Evolutionary conservation across 129 eudicot species (phyloP).

Genomic region (Rutidosis leptorrhynchoides): DNA sequence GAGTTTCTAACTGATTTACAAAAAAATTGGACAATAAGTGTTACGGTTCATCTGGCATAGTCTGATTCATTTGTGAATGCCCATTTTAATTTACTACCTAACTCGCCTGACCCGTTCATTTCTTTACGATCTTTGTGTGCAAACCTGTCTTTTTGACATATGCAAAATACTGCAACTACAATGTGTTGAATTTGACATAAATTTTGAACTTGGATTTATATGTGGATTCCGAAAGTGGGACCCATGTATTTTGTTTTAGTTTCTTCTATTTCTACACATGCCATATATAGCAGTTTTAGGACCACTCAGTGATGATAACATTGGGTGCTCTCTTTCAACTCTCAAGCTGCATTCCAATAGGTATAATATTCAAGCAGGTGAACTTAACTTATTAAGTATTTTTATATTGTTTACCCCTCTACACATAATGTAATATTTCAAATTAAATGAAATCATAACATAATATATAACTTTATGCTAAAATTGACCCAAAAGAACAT

Average conservation of each 20-base stretch:
- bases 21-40: background rate
- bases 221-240: slow-evolving; percentile 15
- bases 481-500: background rate
- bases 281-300: slow-evolving; percentile 6
- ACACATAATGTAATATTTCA: background rate
- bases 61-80: too few species aligned
- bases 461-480: background rate
- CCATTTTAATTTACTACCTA: background rate
- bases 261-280: background rate
- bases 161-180: background rate
- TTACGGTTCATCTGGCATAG: background rate
- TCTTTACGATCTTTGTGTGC: background rate
- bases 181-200: background rate
- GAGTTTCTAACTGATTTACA: background rate
- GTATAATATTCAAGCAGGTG: background rate
- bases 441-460: background rate
- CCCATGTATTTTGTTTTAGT: background rate
- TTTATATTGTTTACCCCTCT: background rate
- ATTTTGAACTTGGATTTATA: slow-evolving; percentile 1
- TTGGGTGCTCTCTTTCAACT: slow-evolving; percentile 14
- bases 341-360: slow-evolving; percentile 3
- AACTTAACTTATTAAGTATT: background rate
- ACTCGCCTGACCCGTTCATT: background rate
- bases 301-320: slow-evolving; percentile 31
- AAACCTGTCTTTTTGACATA: background rate